phyloP scores from a whole-genome alignment of 331 rosid species.

The Stylosanthes scabra region DNA sequence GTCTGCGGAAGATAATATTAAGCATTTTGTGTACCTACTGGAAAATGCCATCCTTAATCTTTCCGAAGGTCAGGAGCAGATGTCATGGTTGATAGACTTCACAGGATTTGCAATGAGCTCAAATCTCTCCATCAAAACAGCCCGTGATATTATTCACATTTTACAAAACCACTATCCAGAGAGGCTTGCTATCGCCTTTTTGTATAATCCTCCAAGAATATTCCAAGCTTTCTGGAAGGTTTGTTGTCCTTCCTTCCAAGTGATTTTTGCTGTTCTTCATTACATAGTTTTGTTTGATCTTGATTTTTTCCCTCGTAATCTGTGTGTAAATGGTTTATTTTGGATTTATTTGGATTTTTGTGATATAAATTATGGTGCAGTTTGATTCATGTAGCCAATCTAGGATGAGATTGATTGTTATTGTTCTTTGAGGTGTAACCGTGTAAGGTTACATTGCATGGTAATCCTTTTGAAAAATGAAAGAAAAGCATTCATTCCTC shows the following conservation, averaged over 20 bases:
- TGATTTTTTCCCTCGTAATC: neutral
- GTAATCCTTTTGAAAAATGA: neutral
- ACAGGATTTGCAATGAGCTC: constrained; percentile 74
- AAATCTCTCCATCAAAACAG: constrained; percentile 64
- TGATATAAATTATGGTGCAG: neutral
- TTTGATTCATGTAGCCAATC: too few relatives aligned
- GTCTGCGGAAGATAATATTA: constrained; percentile 69
- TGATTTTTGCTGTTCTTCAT: constrained; percentile 18
- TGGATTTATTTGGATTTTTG: constrained; percentile 18
- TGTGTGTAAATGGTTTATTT: too few relatives aligned
- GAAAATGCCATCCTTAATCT: constrained; percentile 90
- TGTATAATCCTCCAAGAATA: constrained; percentile 86
- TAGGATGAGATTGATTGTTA: too few relatives aligned
- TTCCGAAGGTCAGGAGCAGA: constrained; percentile 82
- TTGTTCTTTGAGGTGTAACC: constrained; percentile 1
- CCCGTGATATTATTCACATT: constrained; percentile 79
- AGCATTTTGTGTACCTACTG: constrained; percentile 78
- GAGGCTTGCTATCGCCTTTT: constrained; percentile 80
- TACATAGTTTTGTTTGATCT: neutral
- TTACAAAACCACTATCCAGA: constrained; percentile 94
- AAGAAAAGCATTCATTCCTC: too few relatives aligned
- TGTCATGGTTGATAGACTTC: constrained; percentile 93
- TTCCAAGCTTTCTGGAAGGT: constrained; percentile 95
- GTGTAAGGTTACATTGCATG: constrained; percentile 28
- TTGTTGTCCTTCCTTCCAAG: constrained; percentile 36